A percentile compares a stretch with the other conserved stretches of the same genome.
These are phyloP conservation scores for Penicillium canariense DNA, from an alignment of 495 filamentous ascomycete genomes.

Conservation along the genomic window DNA sequence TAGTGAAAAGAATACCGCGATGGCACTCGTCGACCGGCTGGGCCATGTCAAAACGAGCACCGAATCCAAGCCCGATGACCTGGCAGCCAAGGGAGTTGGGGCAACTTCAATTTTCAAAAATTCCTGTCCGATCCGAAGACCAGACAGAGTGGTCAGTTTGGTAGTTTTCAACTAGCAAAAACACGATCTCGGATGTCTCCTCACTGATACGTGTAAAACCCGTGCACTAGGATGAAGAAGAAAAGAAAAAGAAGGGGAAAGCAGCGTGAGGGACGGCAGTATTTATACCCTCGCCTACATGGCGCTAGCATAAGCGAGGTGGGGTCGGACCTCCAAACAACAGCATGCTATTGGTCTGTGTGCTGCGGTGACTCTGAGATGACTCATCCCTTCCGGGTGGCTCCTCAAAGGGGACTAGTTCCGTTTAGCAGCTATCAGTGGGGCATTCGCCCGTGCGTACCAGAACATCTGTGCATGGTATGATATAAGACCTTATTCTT, in stretches of 20 bases:
- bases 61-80: slow-evolving; percentile 18
- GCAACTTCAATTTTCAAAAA: slow-evolving; percentile 46
- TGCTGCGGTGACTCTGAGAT: background rate
- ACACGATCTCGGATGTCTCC: slow-evolving; percentile 57
- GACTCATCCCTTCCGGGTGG: background rate
- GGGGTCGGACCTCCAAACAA: background rate
- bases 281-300: slow-evolving; percentile 16
- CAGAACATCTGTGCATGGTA: background rate
- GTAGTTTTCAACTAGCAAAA: slow-evolving; percentile 63
- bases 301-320: slow-evolving; percentile 37
- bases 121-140: slow-evolving; percentile 48
- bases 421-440: background rate
- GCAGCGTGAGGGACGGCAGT: slow-evolving; percentile 3
- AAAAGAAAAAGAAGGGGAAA: slow-evolving; percentile 40
- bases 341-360: background rate
- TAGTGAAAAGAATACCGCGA: slow-evolving; percentile 47
- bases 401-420: slow-evolving; percentile 9
- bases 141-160: slow-evolving; percentile 48
- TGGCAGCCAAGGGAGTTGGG: slow-evolving; percentile 23
- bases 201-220: slow-evolving; percentile 58
- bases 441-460: background rate
- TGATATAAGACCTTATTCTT: too few species aligned
- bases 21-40: slow-evolving; percentile 7
- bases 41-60: slow-evolving; percentile 9
- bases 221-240: slow-evolving; percentile 52